Evolutionary conservation across 1,139 yeast genomes (phyloP), one percentile per base, ranked within the genome.

Genomic region (Insectozyma bohioensis): DNA sequence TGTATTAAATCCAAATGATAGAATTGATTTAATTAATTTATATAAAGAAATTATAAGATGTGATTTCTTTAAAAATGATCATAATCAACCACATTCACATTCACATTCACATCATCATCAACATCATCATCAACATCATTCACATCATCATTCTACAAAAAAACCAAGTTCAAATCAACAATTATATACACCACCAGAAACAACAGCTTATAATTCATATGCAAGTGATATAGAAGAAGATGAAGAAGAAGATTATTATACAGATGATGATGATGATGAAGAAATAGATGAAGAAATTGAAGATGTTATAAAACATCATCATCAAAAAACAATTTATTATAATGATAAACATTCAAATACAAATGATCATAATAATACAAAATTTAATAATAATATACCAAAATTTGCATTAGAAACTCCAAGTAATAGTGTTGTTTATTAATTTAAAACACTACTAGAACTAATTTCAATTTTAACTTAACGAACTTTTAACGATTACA

Each of bases 1-100:
- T 46, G 66, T 63, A 39, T 57, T 80, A 34, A 76, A 82, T 48
- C 95, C 95, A 10, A 67, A 66, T 48, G 73, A 74, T 28, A 72
- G 95, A 49, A 74, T 80, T 4, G 49, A 72, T 4, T 59, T 85
- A 33, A 51, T 63, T 15, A 63, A 68, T 20, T 67, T 86, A 40
- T 56, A 66, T 39, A 50, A 54, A 9, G 67, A 63, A 40, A 52
- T 75, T 11, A 46, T 65, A 4, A 48, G 47, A 18, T 65, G 78
- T 41, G 65, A 68, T 38, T 62, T 67, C 42, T 68, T 64, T 49
- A 46, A 53, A 28, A 66, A 65, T 40, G 29, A 38, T 11, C 35
- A 33, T 24, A 19, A 34, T 12, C 9, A 15, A 11, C 15, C 12
- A 6, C 16, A 31, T 11, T 27, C 17, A 5, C 36, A 26, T 20